phyloP scores from a whole-genome alignment of 106 monocot species.

The Ottelia alismoides region DNA sequence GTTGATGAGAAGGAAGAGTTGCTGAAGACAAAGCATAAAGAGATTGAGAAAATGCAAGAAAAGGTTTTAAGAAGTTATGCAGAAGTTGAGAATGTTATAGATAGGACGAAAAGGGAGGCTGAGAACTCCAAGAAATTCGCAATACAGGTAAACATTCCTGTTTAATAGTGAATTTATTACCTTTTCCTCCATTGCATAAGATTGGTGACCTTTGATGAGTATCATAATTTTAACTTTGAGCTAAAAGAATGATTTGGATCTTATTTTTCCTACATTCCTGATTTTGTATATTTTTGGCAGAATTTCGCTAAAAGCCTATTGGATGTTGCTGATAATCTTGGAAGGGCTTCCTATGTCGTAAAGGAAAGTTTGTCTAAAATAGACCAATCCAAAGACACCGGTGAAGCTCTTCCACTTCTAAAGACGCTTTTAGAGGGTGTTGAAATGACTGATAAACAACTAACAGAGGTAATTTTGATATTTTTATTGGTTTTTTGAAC shows the following conservation, averaged over 20 bases:
- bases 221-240: too few relatives aligned
- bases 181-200: too few relatives aligned
- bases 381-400: background rate
- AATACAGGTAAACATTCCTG: conserved; percentile 27
- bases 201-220: too few relatives aligned
- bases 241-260: too few relatives aligned
- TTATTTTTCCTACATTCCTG: background rate
- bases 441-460: too few relatives aligned
- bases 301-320: background rate
- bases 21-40: conserved; percentile 22
- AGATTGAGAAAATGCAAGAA: too few relatives aligned
- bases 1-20: conserved; percentile 34
- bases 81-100: conserved; percentile 44
- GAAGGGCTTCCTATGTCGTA: background rate
- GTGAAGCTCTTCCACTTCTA: background rate
- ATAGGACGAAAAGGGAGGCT: conserved; percentile 37
- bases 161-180: too few relatives aligned
- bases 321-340: conserved; percentile 1
- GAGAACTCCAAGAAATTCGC: conserved; percentile 48
- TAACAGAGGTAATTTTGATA: conserved; percentile 2
- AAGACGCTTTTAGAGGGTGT: background rate
- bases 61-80: conserved; percentile 37
- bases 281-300: too few relatives aligned
- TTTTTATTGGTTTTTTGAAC: too few relatives aligned
- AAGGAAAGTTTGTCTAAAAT: conserved; percentile 1